Base-by-base conservation (phyloP, 1,284 basidiomycete species). In the Sanghuangporus baumii region DNA sequence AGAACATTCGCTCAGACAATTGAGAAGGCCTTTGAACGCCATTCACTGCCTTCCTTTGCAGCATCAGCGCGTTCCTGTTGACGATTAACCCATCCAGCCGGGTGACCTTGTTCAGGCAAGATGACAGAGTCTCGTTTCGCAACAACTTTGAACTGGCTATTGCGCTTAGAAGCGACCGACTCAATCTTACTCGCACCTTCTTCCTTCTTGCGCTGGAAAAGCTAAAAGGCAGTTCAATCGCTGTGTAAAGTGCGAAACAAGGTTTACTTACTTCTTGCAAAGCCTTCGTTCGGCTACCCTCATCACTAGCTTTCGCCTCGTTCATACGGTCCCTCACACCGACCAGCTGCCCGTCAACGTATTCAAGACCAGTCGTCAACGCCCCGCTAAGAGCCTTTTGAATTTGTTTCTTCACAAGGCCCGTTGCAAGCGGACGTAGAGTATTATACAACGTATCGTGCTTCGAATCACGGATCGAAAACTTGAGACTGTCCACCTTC, bases 401-500 rank as follows among this genome's bases (percentile, higher is more conserved):
- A 68, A 99, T 87, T 73, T 96, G 93, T 74, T 86, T 89, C 85
- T 98, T 98, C 71, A 99, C 88, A 56, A 97, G 78, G 5, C 83
- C 83, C 3, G 84, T 91, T 6, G 89, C 89, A 55, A 94, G 79
- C 4, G 89, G 88, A 48, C 81, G 81, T 38, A 93, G 70, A 0
- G 88, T 89, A 79, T 94, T 96, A 81, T 96, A 96, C 60, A 97
- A 74, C 43, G 93, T 77, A 71, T 96, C 92, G 77, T 97, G 95
- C 78, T 96, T 52, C 11, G 26, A 23, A 70, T 96, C 94, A 16
- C 94, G 86, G 71, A 99, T 94, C 43, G 87, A 85, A 78, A 96
- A 97, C 76, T 91, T 93, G 69, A 98, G 84, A 57, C 87, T 84
- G 70, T 89, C 89, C 52, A 95, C 85, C 73, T 93, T 93, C 72